These are phyloP conservation scores for Trichoderma breve DNA, from an alignment of 2,329 filamentous ascomycete species.

Conservation along the genomic window DNA sequence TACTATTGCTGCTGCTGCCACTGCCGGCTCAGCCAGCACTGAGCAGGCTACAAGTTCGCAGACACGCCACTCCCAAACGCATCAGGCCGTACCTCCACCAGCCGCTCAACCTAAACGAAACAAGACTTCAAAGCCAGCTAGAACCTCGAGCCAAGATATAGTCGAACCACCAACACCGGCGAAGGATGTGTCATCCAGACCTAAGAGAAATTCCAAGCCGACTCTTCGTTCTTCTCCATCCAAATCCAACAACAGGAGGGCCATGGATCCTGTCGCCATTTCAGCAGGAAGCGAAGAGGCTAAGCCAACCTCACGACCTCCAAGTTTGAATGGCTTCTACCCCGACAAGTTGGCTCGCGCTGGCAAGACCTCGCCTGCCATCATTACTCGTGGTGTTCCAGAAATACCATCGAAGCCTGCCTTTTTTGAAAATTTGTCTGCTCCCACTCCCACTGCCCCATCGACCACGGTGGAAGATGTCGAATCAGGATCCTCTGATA, in stretches of 20 bases:
- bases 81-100: neutral
- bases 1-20: neutral
- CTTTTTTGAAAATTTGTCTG: conserved; percentile 40
- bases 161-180: conserved; percentile 1
- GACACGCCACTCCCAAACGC: neutral
- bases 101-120: neutral
- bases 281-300: conserved; percentile 30
- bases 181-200: conserved; percentile 12
- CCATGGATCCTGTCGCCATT: conserved; percentile 33
- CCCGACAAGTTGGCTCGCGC: conserved; percentile 38
- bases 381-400: conserved; percentile 32
- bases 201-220: conserved; percentile 24
- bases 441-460: conserved; percentile 23
- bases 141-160: neutral
- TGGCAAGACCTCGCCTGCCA: conserved; percentile 30
- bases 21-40: neutral
- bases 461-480: conserved; percentile 19
- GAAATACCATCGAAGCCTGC: conserved; percentile 38
- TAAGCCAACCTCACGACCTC: conserved; percentile 31
- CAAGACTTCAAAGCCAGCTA: neutral
- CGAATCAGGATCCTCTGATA: conserved; percentile 24
- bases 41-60: neutral
- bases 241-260: conserved; percentile 32
- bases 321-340: conserved; percentile 31
- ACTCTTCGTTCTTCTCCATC: conserved; percentile 26